A percentile compares a stretch with the other conserved stretches of the same genome.
phyloP scores from a whole-genome alignment of 768 basidiomycete species.

The Lenzites betulinus region DNA sequence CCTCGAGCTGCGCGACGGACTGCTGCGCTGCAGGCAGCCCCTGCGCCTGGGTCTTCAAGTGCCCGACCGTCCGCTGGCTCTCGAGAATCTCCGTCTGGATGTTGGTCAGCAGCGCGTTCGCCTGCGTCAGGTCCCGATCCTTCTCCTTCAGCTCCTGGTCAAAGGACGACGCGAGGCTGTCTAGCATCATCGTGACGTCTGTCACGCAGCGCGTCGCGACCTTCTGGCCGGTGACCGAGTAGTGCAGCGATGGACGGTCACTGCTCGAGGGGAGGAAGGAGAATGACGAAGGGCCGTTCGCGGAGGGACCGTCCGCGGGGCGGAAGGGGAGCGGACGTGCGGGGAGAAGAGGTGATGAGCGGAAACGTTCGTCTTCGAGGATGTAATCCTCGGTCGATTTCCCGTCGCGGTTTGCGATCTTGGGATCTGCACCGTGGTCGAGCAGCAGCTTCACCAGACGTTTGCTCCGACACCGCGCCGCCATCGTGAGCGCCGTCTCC shows the following conservation, averaged over 20 bases:
- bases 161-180: conserved; percentile 84
- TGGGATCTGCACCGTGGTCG: conserved; percentile 95
- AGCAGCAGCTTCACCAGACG: conserved; percentile 93
- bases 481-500: conserved; percentile 95
- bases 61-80: conserved; percentile 71
- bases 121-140: conserved; percentile 89
- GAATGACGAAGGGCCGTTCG: conserved; percentile 40
- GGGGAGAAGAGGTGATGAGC: conserved; percentile 83
- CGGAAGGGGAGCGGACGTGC: conserved; percentile 66
- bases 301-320: conserved; percentile 48
- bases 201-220: conserved; percentile 84
- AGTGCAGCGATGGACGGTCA: conserved; percentile 75
- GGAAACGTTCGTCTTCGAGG: conserved; percentile 95
- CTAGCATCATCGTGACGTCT: conserved; percentile 84
- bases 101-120: conserved; percentile 79
- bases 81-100: conserved; percentile 91
- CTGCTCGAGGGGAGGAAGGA: conserved; percentile 13
- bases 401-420: conserved; percentile 90
- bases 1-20: conserved; percentile 61
- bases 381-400: conserved; percentile 99
- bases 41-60: conserved; percentile 71
- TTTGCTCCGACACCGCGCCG: conserved; percentile 93
- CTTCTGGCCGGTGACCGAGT: conserved; percentile 82
- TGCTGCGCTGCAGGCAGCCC: conserved; percentile 62
- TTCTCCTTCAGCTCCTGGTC: conserved; percentile 91